Evolutionary conservation across 148 eudicot genomes (phyloP).

Genomic region (Vaccinium myrtillus): DNA sequence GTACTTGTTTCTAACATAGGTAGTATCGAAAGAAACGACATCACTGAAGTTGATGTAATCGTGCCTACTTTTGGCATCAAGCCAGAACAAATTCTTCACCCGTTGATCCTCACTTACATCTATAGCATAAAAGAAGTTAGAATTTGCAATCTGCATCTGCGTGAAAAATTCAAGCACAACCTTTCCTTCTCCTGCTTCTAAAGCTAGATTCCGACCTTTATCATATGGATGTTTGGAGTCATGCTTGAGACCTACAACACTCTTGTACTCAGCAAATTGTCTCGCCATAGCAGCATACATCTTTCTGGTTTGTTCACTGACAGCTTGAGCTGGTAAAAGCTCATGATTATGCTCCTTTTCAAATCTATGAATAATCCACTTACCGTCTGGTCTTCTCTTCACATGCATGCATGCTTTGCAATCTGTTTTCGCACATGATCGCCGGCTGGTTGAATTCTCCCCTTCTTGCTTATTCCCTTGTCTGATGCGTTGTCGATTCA

Average conservation of each 20-base stretch:
- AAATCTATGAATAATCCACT: constrained; percentile 95
- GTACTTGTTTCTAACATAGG: constrained; percentile 82
- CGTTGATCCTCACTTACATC: constrained; percentile 79
- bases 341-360: constrained; percentile 93
- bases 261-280: constrained; percentile 95
- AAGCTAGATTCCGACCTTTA: constrained; percentile 58
- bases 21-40: constrained; percentile 78
- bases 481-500: constrained; percentile 71
- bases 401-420: constrained; percentile 99
- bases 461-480: constrained; percentile 68
- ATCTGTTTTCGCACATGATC: constrained; percentile 94
- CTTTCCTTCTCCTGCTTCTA: constrained; percentile 75
- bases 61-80: constrained; percentile 95
- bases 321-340: constrained; percentile 95
- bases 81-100: constrained; percentile 74
- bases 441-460: constrained; percentile 78
- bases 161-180: constrained; percentile 65
- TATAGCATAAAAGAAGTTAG: constrained; percentile 88
- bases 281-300: constrained; percentile 99
- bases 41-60: constrained; percentile 74
- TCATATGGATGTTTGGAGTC: constrained; percentile 65
- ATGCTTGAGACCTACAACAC: constrained; percentile 76
- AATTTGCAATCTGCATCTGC: constrained; percentile 71
- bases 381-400: constrained; percentile 90
- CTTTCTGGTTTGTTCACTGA: constrained; percentile 90